Conservation (phyloP, 345 rosid genomes). For the Acer campestre region DNA sequence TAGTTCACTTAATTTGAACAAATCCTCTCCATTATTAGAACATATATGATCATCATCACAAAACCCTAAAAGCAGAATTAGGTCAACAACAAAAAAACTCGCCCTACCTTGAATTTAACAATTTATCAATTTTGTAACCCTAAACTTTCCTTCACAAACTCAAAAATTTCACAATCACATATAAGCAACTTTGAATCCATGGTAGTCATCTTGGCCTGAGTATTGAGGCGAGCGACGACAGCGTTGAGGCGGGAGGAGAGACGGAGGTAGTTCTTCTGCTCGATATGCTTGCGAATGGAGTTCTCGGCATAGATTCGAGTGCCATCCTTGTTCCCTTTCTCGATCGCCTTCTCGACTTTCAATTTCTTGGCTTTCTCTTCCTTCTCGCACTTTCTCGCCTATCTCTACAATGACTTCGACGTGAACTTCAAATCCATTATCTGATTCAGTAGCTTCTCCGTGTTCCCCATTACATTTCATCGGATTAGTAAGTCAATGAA, state of each 20-base stretch:
- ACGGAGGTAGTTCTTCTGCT: conserved; percentile 97
- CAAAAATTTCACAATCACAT: neutral
- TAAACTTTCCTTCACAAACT: neutral
- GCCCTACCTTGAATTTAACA: neutral
- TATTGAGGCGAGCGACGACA: conserved; percentile 87
- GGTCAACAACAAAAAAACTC: too few relatives aligned
- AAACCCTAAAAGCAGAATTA: too few relatives aligned
- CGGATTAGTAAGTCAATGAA: neutral
- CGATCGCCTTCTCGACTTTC: conserved; percentile 96
- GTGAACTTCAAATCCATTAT: conserved; percentile 96
- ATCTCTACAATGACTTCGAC: conserved; percentile 85
- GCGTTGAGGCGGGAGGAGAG: conserved; percentile 92
- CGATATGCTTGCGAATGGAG: conserved; percentile 90
- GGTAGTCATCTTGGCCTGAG: conserved; percentile 93
- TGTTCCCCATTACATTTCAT: conserved; percentile 62
- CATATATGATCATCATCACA: too few relatives aligned
- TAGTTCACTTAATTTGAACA: too few relatives aligned
- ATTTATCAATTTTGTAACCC: neutral
- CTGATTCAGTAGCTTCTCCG: conserved; percentile 89
- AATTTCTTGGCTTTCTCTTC: conserved; percentile 93
- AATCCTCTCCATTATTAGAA: too few relatives aligned
- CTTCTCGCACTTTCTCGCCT: conserved; percentile 95
- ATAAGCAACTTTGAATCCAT: too few relatives aligned
- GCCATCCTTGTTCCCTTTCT: conserved; percentile 98
- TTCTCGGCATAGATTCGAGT: conserved; percentile 98